Evolutionary conservation across 2,329 filamentous ascomycete genomes (phyloP).

Genomic region (Aspergillus uvarum): DNA sequence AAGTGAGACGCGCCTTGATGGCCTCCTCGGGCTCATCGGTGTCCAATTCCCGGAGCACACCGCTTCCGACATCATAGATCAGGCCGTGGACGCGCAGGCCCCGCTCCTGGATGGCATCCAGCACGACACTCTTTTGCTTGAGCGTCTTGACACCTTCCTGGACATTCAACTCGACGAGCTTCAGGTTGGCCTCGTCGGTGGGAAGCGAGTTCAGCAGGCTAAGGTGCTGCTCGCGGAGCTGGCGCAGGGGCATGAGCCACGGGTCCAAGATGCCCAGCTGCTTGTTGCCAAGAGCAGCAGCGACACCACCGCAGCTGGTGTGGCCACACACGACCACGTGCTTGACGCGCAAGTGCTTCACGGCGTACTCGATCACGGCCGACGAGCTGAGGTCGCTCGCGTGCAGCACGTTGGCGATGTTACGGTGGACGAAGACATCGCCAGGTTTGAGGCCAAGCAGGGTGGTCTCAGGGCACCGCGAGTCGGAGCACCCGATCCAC

Average conservation of each 20-base stretch:
- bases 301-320: slow-evolving; percentile 66
- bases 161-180: slow-evolving; percentile 33
- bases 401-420: slow-evolving; percentile 35
- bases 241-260: slow-evolving; percentile 68
- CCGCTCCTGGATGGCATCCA: slow-evolving; percentile 67
- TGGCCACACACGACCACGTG: slow-evolving; percentile 71
- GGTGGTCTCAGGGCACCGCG: slow-evolving; percentile 34
- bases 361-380: slow-evolving; percentile 35
- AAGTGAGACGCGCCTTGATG: not conserved
- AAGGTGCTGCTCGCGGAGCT: slow-evolving; percentile 72
- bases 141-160: slow-evolving; percentile 51
- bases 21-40: slow-evolving; percentile 15
- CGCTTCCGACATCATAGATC: slow-evolving; percentile 66
- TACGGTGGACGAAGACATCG: slow-evolving; percentile 36
- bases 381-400: slow-evolving; percentile 32
- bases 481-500: slow-evolving; percentile 39
- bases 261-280: slow-evolving; percentile 71
- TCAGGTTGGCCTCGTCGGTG: slow-evolving; percentile 21
- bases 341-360: slow-evolving; percentile 52
- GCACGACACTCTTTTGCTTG: slow-evolving; percentile 66
- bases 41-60: slow-evolving; percentile 39
- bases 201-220: slow-evolving; percentile 57
- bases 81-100: slow-evolving; percentile 73
- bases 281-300: slow-evolving; percentile 61
- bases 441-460: slow-evolving; percentile 35